These are phyloP conservation scores for Wakefieldia striispora DNA, from an alignment of 768 basidiomycete species.

Conservation along the genomic window DNA sequence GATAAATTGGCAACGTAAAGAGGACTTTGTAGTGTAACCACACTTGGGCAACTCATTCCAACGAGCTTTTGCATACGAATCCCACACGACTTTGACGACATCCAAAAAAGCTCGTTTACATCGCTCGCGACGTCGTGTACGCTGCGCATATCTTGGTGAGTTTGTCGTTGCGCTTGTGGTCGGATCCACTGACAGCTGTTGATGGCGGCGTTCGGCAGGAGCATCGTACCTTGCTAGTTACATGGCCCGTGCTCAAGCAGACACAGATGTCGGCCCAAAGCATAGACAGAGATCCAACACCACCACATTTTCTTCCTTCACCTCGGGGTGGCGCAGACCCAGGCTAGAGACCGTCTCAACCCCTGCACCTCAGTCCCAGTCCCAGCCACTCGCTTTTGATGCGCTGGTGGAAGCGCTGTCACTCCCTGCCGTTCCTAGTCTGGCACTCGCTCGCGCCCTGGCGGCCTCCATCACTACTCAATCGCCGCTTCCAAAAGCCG, in stretches of 20 bases:
- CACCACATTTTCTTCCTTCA: slow-evolving; percentile 38
- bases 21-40: slow-evolving; percentile 4
- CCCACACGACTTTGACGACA: slow-evolving; percentile 18
- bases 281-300: slow-evolving; percentile 43
- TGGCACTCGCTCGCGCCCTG: slow-evolving; percentile 61
- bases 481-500: slow-evolving; percentile 55
- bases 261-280: slow-evolving; percentile 31
- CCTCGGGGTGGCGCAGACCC: slow-evolving; percentile 38
- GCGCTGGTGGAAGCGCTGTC: slow-evolving; percentile 44
- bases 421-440: slow-evolving; percentile 62
- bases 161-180: neutral
- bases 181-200: neutral
- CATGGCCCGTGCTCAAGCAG: slow-evolving; percentile 32
- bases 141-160: slow-evolving; percentile 12
- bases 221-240: slow-evolving; percentile 12
- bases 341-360: slow-evolving; percentile 29
- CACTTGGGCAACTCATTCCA: slow-evolving; percentile 1
- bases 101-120: neutral
- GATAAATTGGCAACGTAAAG: slow-evolving; percentile 23
- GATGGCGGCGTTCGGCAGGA: slow-evolving; percentile 9
- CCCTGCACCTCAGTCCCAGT: slow-evolving; percentile 27
- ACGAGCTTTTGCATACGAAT: slow-evolving; percentile 4
- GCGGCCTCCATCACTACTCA: slow-evolving; percentile 46
- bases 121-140: slow-evolving; percentile 9
- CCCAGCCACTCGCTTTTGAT: slow-evolving; percentile 38